A percentile compares a stretch with the other conserved stretches of the same genome.
These are phyloP conservation scores for Usnea hakonensis DNA, from an alignment of 495 filamentous ascomycete species.

Conservation along the genomic window DNA sequence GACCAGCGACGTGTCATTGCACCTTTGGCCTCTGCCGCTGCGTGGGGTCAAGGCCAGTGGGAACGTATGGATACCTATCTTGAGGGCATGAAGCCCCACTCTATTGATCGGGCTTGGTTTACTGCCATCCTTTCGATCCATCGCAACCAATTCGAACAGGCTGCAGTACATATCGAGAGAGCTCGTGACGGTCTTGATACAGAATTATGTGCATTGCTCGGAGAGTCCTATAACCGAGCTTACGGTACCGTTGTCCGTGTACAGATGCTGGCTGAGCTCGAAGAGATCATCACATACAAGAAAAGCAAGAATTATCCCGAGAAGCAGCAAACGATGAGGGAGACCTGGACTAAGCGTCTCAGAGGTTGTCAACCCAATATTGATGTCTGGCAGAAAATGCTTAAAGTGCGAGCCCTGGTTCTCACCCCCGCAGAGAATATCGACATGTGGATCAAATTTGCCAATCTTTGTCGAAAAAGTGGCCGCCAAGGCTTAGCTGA, in stretches of 20 bases:
- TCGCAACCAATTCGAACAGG: constrained; percentile 88
- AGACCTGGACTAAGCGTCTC: constrained; percentile 90
- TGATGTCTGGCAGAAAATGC: constrained; percentile 96
- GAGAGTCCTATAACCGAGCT: constrained; percentile 92
- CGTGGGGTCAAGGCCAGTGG: constrained; percentile 97
- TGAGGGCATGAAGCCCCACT: constrained; percentile 83
- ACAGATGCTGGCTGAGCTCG: constrained; percentile 96
- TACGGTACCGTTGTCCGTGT: constrained; percentile 94
- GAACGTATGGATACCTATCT: constrained; percentile 96
- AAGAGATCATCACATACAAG: constrained; percentile 97
- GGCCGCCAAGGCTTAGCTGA: constrained; percentile 92
- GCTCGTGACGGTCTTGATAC: constrained; percentile 90
- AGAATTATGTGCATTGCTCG: constrained; percentile 86
- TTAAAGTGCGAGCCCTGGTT: constrained; percentile 88
- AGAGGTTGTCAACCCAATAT: constrained; percentile 95
- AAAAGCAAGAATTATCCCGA: constrained; percentile 67
- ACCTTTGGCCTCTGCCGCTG: constrained; percentile 85
- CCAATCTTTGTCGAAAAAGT: constrained; percentile 93
- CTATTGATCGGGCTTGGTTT: constrained; percentile 94
- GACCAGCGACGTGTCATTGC: constrained; percentile 85
- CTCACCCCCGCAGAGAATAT: constrained; percentile 86
- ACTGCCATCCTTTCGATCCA: constrained; percentile 90
- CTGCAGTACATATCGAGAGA: constrained; percentile 74
- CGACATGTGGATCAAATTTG: constrained; percentile 99
- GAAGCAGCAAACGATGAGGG: constrained; percentile 82